Conservation (phyloP, 2,329 filamentous ascomycete genomes). For the Fusarium sororula region DNA sequence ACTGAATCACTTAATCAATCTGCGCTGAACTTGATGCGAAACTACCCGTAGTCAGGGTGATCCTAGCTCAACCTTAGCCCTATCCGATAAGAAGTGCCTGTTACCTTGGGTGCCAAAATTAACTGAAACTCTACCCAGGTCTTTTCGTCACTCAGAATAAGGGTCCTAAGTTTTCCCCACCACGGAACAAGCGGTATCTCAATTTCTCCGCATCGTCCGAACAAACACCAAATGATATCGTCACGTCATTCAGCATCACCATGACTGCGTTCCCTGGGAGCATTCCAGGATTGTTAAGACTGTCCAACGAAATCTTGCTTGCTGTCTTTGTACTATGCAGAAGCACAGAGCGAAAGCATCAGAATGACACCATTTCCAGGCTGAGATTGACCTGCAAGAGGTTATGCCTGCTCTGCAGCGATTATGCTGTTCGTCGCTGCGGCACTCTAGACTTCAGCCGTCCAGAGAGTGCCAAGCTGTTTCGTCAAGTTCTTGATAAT, state of each 20-base stretch:
- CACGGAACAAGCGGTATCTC: accelerated
- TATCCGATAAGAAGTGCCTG: not conserved
- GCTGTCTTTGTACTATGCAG: not conserved
- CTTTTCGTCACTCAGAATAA: too few relatives aligned
- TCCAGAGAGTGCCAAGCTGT: not conserved
- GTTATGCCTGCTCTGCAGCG: not conserved
- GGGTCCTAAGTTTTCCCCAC: not conserved
- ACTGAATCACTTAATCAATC: too few relatives aligned
- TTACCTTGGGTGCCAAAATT: not conserved
- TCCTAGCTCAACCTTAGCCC: not conserved
- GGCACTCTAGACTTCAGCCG: not conserved
- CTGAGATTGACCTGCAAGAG: not conserved
- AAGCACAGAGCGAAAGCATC: not conserved
- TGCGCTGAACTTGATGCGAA: too few relatives aligned
- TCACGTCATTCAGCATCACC: accelerated
- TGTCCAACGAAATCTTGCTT: not conserved
- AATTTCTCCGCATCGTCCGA: not conserved
- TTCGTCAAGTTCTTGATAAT: not conserved
- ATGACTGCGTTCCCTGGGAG: not conserved
- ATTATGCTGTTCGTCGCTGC: not conserved
- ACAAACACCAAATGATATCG: not conserved
- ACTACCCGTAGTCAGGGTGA: not conserved
- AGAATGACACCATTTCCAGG: not conserved
- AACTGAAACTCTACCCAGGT: too few relatives aligned
- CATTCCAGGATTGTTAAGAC: too few relatives aligned